phyloP scores from a whole-genome alignment of 768 basidiomycete genomes.

The Symmetrospora coprosmae region DNA sequence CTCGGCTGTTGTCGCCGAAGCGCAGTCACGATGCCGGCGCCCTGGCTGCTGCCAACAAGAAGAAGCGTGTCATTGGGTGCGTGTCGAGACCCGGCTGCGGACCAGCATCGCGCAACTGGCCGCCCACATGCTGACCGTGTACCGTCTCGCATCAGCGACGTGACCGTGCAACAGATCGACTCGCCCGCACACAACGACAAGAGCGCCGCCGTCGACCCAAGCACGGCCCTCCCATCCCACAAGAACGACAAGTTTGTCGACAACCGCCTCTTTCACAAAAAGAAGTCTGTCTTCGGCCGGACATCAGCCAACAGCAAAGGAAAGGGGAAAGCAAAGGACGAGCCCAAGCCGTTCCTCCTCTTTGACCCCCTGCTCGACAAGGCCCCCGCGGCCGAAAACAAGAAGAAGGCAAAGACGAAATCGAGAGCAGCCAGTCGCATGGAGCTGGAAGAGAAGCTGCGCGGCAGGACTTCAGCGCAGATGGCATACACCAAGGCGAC shows the following conservation, averaged over 20 bases:
- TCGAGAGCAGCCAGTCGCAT: background rate
- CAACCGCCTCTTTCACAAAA: conserved; percentile 6
- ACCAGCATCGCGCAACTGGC: background rate
- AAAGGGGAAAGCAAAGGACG: background rate
- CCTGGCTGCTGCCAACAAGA: too few species aligned
- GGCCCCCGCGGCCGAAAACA: too few species aligned
- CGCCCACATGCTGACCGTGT: too few species aligned
- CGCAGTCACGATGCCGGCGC: background rate
- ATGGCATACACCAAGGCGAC: too few species aligned
- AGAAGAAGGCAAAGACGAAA: conserved; percentile 1
- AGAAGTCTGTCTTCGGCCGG: too few species aligned
- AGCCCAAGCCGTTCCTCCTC: background rate
- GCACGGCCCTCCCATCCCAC: background rate
- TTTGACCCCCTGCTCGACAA: conserved; percentile 20
- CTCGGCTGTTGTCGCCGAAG: background rate
- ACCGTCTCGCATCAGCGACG: too few species aligned
- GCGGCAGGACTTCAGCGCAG: too few species aligned
- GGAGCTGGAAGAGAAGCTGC: conserved; percentile 2
- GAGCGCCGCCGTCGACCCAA: background rate
- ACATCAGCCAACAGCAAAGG: background rate
- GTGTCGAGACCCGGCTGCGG: background rate
- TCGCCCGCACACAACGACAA: background rate
- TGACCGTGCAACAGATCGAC: background rate
- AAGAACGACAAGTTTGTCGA: background rate
- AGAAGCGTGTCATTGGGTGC: too few species aligned